Evolutionary conservation across 2,329 filamentous ascomycete genomes (phyloP), one percentile per base, ranked within the genome.

Genomic region (Sarocladium strictum): DNA sequence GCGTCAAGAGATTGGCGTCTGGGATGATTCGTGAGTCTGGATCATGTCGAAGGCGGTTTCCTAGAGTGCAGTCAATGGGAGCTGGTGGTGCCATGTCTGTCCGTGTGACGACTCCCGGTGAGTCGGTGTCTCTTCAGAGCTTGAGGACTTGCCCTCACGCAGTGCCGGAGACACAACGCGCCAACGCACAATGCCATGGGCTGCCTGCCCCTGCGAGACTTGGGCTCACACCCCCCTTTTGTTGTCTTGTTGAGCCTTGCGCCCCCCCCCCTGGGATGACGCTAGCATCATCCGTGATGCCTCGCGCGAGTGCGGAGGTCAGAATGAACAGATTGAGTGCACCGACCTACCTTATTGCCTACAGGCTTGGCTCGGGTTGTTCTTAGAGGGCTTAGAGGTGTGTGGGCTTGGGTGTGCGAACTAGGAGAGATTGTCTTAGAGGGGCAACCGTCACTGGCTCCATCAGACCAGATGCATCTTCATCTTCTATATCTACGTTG

Each of bases 401-500:
- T n/a, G 47, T 51, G 47, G 47, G 27, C 47, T 33, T 32, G 47
- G 47, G 47, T 35, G 47, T 51, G 47, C 17, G 47, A n/a, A 51
- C 23, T 35, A 29, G 27, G 27, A 51, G 47, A 51, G 26, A 35
- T 40, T 53, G 50, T 40, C 32, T 53, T 53, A 19, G 50, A 40
- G 50, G 35, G 33, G 50, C 32, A 38, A 2, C 50, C 35, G 29
- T 26, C 17, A 33, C 32, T 53, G 50, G 50, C 50, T 40, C 50
- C 50, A 53, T 53, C n/a, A 19, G 21, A 40, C 6, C 33, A 53
- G 35, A 38, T 38, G 50, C 29, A 53, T 53, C 50, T 53, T 53
- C 50, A 53, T 53, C 50, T 40, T 38, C 50, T 53, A 53, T 53
- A 53, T 26, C 50, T 53, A 53, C 50, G 26, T 53, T 53, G 19